Evolutionary conservation across 2,329 filamentous ascomycete genomes (phyloP).

Genomic region (Diaporthe humulicola): DNA sequence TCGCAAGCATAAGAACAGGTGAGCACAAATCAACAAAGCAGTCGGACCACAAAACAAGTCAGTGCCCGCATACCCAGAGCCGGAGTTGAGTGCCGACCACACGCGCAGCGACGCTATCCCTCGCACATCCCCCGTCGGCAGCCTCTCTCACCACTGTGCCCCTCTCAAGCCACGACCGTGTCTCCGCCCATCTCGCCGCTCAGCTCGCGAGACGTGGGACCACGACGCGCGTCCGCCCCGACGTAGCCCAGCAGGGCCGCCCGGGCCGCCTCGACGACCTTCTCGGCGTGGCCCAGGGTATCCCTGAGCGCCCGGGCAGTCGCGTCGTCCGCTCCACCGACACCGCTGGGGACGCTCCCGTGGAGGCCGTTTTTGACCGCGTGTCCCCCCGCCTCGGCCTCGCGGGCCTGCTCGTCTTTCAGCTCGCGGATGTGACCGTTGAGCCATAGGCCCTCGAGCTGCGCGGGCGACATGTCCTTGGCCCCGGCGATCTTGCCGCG

Average conservation of each 20-base stretch:
- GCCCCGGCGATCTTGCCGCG: constrained; percentile 74
- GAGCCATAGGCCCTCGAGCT: constrained; percentile 71
- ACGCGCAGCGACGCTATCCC: neutral
- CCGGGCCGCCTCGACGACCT: constrained; percentile 60
- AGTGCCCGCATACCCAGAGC: neutral
- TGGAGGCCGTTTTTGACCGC: neutral
- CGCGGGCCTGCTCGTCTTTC: constrained; percentile 56
- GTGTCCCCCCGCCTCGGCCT: neutral
- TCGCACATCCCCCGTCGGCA: neutral
- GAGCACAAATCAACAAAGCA: constrained; percentile 4
- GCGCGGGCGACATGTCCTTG: constrained; percentile 65
- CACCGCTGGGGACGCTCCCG: neutral
- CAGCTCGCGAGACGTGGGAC: constrained; percentile 66
- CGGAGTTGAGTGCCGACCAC: constrained; percentile 11
- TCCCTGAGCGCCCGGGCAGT: constrained; percentile 58
- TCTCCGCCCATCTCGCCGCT: constrained; percentile 74
- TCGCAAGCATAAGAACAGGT: neutral
- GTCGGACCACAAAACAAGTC: neutral
- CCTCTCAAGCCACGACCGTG: constrained; percentile 52
- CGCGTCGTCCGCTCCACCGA: constrained; percentile 49
- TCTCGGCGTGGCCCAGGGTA: constrained; percentile 60
- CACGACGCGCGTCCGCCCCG: constrained; percentile 51
- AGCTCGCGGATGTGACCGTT: constrained; percentile 72
- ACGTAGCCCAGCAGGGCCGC: constrained; percentile 58
- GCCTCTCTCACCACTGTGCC: neutral